phyloP scores from a whole-genome alignment of 257 asterid species.

The Voacanga thouarsii region DNA sequence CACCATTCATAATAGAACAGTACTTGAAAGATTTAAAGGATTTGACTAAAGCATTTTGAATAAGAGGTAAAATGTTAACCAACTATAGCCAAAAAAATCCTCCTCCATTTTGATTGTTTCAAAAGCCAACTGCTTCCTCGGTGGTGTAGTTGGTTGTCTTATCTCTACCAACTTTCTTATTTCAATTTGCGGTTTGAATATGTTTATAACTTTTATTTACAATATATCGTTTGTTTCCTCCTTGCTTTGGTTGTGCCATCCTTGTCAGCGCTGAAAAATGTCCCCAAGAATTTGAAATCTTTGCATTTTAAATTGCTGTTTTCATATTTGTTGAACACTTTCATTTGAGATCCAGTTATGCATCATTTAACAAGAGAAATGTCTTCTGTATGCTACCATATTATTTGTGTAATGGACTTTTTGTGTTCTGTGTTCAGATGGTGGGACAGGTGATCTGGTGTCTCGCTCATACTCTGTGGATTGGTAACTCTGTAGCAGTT shows the following conservation, averaged over 20 bases:
- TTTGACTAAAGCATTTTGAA: not conserved
- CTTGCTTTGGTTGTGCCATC: not conserved
- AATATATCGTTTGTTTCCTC: not conserved
- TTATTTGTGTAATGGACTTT: not conserved
- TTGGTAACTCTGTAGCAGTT: slow-evolving; percentile 81
- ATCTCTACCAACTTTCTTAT: not conserved
- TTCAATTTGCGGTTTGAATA: not conserved
- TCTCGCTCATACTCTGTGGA: slow-evolving; percentile 91
- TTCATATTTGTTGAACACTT: not conserved
- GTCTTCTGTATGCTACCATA: not conserved
- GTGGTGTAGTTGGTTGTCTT: no score
- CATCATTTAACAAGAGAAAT: not conserved
- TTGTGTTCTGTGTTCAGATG: slow-evolving; percentile 43
- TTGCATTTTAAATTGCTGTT: not conserved
- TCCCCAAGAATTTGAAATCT: not conserved
- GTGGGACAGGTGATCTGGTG: slow-evolving; percentile 98
- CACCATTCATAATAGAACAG: not conserved
- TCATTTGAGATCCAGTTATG: not conserved
- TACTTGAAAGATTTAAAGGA: not conserved
- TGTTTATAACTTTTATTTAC: not conserved
- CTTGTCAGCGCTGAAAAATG: not conserved
- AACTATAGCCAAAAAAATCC: no score
- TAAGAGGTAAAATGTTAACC: not conserved
- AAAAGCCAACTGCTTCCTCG: not conserved
- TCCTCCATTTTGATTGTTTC: not conserved